Base-by-base conservation (phyloP, 805 yeast genomes). In the Wickerhamiella brachini region DNA sequence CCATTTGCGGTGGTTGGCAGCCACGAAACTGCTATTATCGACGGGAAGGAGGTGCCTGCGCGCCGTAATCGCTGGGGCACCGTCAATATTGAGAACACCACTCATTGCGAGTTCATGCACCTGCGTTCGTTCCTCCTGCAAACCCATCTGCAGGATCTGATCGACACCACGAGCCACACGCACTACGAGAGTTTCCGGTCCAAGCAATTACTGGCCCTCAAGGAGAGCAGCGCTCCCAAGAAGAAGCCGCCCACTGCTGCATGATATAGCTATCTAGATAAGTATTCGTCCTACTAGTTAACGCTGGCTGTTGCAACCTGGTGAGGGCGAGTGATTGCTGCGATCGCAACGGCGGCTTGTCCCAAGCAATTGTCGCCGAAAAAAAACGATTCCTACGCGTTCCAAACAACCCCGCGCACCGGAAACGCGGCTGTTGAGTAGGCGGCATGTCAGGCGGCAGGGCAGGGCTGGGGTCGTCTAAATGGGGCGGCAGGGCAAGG, bases 1-100 rank as follows among this genome's bases (percentile, higher is more conserved):
- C 98, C 98, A 24, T 90, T 93, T 72, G 97, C 97, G 1, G 80
- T 90, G 39, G 87, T 89, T 52, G 98, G 97, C 44, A 83, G 95
- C 12, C 94, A 87, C 65, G 79, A 75, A 52, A 83, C 83, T 59
- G 77, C 85, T 56, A 76, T 79, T 50, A 73, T 84, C 50, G 80
- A 81, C 62, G 96, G 95, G 44, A 85, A 82, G 61, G 70, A 76
- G 23, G 84, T 88, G 45, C 83, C 90, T 61, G 96, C 96, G 48
- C 81, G 97, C 70, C 81, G 85, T 70, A 88, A 94, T 51, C 81
- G 83, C 64, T 90, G 96, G 95, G 97, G 97, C 22, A 76, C 83
- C 17, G 83, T 90, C 62, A 85, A 88, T 67, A 86, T 93, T 54
- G 97, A 89, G 70, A 95, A 93, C 70, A 88, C 86, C 50, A 78